Evolutionary conservation across 2,329 filamentous ascomycete genomes (phyloP).

Genomic region (Xylariaceae sp.): DNA sequence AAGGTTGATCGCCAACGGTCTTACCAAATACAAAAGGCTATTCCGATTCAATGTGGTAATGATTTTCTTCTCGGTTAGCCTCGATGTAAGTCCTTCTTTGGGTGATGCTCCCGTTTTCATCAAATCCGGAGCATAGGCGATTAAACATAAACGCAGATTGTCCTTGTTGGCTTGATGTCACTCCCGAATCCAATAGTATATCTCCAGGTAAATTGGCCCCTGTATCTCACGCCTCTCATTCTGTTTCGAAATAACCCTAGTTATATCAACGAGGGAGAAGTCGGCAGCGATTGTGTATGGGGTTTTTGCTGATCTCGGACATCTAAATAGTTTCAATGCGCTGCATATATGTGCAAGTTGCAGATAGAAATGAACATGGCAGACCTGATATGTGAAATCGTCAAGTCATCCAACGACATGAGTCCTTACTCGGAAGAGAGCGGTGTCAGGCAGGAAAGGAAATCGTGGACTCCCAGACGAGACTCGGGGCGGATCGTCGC

Average conservation of each 20-base stretch:
- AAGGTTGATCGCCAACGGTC: constrained; percentile 39
- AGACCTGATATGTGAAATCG: constrained; percentile 40
- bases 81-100: constrained; percentile 35
- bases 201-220: too few species aligned
- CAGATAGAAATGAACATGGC: constrained; percentile 50
- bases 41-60: constrained; percentile 41
- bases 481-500: background rate
- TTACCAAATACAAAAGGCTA: constrained; percentile 42
- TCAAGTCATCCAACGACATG: constrained; percentile 3
- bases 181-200: constrained; percentile 36
- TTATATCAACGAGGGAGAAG: too few species aligned
- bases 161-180: constrained; percentile 40
- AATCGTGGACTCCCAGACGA: background rate
- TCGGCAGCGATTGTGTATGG: too few species aligned
- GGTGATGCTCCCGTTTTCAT: too few species aligned
- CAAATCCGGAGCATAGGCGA: background rate
- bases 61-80: constrained; percentile 37
- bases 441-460: background rate
- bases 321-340: constrained; percentile 36
- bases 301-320: too few species aligned
- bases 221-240: too few species aligned
- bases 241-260: too few species aligned
- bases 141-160: constrained; percentile 13
- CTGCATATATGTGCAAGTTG: constrained; percentile 41
- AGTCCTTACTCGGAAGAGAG: background rate